These are phyloP conservation scores for Alternaria atra DNA, from an alignment of 2,329 filamentous ascomycete genomes.

Conservation along the genomic window DNA sequence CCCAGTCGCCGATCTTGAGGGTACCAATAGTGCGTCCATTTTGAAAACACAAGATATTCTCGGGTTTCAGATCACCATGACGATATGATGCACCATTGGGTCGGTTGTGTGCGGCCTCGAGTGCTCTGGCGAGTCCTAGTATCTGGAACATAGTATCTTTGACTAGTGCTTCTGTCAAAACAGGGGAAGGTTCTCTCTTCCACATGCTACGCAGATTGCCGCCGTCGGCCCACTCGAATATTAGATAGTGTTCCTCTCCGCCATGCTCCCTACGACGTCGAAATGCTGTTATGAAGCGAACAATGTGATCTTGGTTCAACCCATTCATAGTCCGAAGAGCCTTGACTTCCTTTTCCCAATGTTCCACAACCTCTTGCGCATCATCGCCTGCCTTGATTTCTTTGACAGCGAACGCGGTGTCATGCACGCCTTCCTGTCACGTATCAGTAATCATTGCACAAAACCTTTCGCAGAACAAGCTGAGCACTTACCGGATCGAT, in stretches of 20 bases:
- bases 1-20: conserved; percentile 30
- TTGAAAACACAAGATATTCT: conserved; percentile 49
- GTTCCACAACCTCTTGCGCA: conserved; percentile 6
- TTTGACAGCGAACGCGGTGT: conserved; percentile 20
- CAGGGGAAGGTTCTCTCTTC: conserved; percentile 14
- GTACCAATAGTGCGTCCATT: conserved; percentile 7
- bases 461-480: too few species aligned
- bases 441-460: too few species aligned
- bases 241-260: conserved; percentile 21
- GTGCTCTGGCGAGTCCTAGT: conserved; percentile 30
- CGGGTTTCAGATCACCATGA: conserved; percentile 51
- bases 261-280: neutral
- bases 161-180: conserved; percentile 5
- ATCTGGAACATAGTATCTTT: conserved; percentile 19
- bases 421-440: too few species aligned
- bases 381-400: conserved; percentile 13
- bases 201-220: conserved; percentile 31
- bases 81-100: conserved; percentile 22
- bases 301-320: conserved; percentile 25
- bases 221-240: conserved; percentile 35
- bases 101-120: conserved; percentile 18
- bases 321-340: conserved; percentile 24
- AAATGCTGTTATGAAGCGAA: conserved; percentile 28
- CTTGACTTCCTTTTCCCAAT: conserved; percentile 23
- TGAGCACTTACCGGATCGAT: too few species aligned